A percentile compares a stretch with the other conserved stretches of the same genome.
Conservation (phyloP, 805 yeast species). For the Yarrowia sp. region DNA sequence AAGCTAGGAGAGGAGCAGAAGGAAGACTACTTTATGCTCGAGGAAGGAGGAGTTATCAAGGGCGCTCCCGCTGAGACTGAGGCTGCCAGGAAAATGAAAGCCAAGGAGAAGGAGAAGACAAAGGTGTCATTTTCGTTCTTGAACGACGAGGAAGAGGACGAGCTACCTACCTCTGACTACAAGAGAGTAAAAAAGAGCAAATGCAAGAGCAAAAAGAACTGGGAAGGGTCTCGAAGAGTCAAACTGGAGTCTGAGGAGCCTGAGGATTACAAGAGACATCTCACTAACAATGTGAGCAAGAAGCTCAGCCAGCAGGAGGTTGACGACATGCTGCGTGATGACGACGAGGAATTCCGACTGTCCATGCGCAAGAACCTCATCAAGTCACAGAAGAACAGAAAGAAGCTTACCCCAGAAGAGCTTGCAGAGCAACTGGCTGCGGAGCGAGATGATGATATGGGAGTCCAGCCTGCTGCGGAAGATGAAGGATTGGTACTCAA, state of each 20-base stretch:
- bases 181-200: conserved; percentile 38
- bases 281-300: conserved; percentile 6
- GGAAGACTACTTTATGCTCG: conserved; percentile 35
- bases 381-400: conserved; percentile 30
- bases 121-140: conserved; percentile 35
- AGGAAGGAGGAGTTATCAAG: conserved; percentile 40
- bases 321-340: conserved; percentile 39
- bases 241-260: conserved; percentile 41
- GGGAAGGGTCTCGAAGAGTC: conserved; percentile 43
- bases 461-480: conserved; percentile 25
- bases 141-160: conserved; percentile 29
- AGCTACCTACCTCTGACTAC: conserved; percentile 35
- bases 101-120: conserved; percentile 30
- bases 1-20: conserved; percentile 38
- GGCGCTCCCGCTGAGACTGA: conserved; percentile 32
- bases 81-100: neutral
- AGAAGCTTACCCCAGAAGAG: conserved; percentile 32
- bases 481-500: conserved; percentile 42
- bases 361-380: conserved; percentile 38
- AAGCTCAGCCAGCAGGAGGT: conserved; percentile 38
- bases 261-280: conserved; percentile 33
- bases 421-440: conserved; percentile 44
- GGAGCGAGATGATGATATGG: conserved; percentile 35
- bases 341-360: conserved; percentile 42
- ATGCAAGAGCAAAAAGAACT: conserved; percentile 47